Conservation (phyloP, 169 alveolate genomes). For the Plasmodium sp. region DNA sequence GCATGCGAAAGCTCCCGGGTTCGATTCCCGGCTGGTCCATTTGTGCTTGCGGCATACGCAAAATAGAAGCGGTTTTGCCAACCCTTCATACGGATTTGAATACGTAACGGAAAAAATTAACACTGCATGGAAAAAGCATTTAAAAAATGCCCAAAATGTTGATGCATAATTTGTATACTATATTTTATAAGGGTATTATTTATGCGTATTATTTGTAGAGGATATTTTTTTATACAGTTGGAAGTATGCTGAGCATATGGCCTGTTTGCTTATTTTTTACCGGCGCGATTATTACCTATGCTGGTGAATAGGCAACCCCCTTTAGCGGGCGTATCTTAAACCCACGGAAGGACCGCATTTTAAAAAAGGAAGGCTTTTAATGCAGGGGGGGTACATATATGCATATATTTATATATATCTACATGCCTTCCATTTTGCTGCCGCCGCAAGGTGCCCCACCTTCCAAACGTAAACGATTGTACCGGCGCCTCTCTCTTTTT, state of each 20-base stretch:
- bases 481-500: too few relatives aligned
- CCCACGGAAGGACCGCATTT: background rate
- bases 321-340: background rate
- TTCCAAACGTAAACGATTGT: too few relatives aligned
- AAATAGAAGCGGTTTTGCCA: too few relatives aligned
- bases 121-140: background rate
- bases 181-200: too few relatives aligned
- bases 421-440: too few relatives aligned
- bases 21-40: constrained; percentile 96
- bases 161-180: too few relatives aligned
- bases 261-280: background rate
- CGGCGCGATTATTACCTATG: too few relatives aligned
- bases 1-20: constrained; percentile 98
- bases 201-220: too few relatives aligned
- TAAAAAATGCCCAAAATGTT: background rate
- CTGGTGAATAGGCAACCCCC: background rate
- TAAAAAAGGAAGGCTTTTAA: background rate
- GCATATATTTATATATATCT: too few relatives aligned
- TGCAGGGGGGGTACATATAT: background rate
- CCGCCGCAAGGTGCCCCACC: too few relatives aligned
- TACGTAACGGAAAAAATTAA: background rate
- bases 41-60: too few relatives aligned
- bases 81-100: too few relatives aligned
- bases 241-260: background rate
- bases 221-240: background rate